Evolutionary conservation across 768 basidiomycete species (phyloP), one percentile per base, ranked within the genome.

Genomic region (Clathrus columnatus): DNA sequence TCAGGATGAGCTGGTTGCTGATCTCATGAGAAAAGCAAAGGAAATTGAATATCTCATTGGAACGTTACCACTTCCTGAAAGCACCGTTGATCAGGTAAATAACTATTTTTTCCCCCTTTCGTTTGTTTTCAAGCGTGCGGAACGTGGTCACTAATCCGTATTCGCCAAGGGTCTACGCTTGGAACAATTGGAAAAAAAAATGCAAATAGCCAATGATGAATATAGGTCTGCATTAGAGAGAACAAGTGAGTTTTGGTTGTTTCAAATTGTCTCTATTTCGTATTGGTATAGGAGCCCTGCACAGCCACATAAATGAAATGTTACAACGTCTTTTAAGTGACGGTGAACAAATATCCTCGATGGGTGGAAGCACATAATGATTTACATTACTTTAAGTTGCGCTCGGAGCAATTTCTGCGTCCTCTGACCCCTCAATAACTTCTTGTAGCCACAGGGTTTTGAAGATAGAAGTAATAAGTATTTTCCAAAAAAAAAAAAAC

Each of bases 21-120:
- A 94, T 63, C 73, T 95, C 41, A 77, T 93, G 41, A 76, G 82
- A 36, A 93, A 94, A 63, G 89, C 90, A 14, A 94, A 94, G 63
- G 89, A 93, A 67, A 80, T 95, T 42, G 87, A 94, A 62, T 84
- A 81, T 62, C 77, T 94, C 48, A 88, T 95, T 50, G 79, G 85
- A 49, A 83, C 83, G 0, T 68, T 95, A 14, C 91, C 90, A 0
- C 81, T 80, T 36, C 84, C 85, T 2, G 90, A 91, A 64, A 75
- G 82, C 1, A 87, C 89, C 63, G 85, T 87, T 64, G 76, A 75
- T 20, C 88, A 90, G 75, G 89, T 82, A 55, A 24, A 72, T 62
- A 5, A 7, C 18, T 7, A 51, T 29, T 48, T 32, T 11, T 17
- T 3, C 29, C 6, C 26, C 7, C 47, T 27, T 17, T 27, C 26